phyloP scores from a whole-genome alignment of 495 filamentous ascomycete genomes.

The Chaetomium cochliodes region DNA sequence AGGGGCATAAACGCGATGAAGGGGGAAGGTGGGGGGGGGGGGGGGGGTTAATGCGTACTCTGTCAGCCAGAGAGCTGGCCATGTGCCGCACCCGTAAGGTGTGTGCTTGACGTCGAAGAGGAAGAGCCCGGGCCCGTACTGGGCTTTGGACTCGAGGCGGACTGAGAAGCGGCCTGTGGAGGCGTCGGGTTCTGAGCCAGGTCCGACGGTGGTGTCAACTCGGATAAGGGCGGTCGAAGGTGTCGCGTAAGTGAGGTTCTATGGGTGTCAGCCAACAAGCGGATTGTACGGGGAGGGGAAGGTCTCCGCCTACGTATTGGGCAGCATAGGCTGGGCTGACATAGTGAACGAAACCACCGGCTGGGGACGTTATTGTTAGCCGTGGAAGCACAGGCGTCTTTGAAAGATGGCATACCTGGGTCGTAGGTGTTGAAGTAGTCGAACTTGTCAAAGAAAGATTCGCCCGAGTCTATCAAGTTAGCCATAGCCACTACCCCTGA shows the following conservation, averaged over 20 bases:
- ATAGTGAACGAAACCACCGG: slow-evolving; percentile 47
- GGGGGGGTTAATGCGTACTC: slow-evolving; percentile 21
- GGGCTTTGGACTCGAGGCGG: slow-evolving; percentile 53
- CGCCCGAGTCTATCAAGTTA: slow-evolving; percentile 39
- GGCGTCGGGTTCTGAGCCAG: slow-evolving; percentile 31
- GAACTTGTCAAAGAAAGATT: slow-evolving; percentile 59
- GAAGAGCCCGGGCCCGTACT: slow-evolving; percentile 57
- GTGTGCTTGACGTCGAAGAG: slow-evolving; percentile 61
- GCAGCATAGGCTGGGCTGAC: slow-evolving; percentile 32
- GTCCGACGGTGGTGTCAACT: slow-evolving; percentile 47
- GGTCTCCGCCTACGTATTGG: slow-evolving; percentile 26
- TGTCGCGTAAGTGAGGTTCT: slow-evolving; percentile 56
- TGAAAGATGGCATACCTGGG: slow-evolving; percentile 18
- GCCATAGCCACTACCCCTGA: not conserved
- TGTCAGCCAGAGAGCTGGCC: slow-evolving; percentile 60
- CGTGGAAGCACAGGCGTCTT: not conserved
- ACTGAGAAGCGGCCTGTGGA: slow-evolving; percentile 55
- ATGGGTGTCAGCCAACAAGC: slow-evolving; percentile 35
- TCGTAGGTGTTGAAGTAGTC: slow-evolving; percentile 40
- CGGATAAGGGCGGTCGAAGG: slow-evolving; percentile 44
- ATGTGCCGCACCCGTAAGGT: slow-evolving; percentile 57
- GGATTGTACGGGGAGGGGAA: slow-evolving; percentile 1
- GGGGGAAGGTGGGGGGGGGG: not conserved
- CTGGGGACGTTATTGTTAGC: slow-evolving; percentile 13
- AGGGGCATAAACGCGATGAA: no score